Evolutionary conservation across 2,329 filamentous ascomycete species (phyloP), one percentile per base, ranked within the genome.

Genomic region (Penicillium sp.): DNA sequence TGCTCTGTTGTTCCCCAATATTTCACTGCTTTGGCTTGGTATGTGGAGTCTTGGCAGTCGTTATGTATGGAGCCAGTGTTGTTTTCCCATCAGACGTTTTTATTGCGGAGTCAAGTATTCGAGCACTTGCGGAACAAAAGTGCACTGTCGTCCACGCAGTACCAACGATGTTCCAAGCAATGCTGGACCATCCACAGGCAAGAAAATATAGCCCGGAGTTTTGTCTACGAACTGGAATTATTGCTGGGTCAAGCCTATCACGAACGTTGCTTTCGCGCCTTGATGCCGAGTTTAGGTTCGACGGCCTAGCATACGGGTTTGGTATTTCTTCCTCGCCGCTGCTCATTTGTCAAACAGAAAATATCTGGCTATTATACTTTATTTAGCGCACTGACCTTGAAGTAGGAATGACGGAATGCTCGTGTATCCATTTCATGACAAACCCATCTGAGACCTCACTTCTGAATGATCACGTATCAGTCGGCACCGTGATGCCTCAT

Each of bases 21-120:
- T 91, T 91, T 76, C 88, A 91, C 74, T 90, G 87, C 75, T 90
- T 90, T 66, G 87, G 87, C 5, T 79, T 90, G 12, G 86, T 90
- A 1, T 80, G 89, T 8, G 87, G 87, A 11, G 75, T 89, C 16
- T 79, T 90, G 57, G 82, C 86, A 12, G 77, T 82, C 47, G 68
- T 89, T 53, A 88, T 85, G 1, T 86, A 89, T 67, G 87, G 87
- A 55, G 82, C 80, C 48, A 86, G 84, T 68, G 83, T 89, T 46
- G 83, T 90, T 5, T 88, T 87, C 63, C 87, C 87, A 0, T 81
- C 82, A 61, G 84, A 88, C n/a, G 47, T 48, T 33, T 48, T 48
- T n/a, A 33, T 33, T 65, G 78, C 85, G 1, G 68, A 71, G 2
- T 82, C 85, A 0, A 84, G 83, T 3, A 77, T 90, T 38, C 75